These are phyloP conservation scores for Mycosphaerella sp. DNA, from an alignment of 2,329 filamentous ascomycete species.

Conservation along the genomic window DNA sequence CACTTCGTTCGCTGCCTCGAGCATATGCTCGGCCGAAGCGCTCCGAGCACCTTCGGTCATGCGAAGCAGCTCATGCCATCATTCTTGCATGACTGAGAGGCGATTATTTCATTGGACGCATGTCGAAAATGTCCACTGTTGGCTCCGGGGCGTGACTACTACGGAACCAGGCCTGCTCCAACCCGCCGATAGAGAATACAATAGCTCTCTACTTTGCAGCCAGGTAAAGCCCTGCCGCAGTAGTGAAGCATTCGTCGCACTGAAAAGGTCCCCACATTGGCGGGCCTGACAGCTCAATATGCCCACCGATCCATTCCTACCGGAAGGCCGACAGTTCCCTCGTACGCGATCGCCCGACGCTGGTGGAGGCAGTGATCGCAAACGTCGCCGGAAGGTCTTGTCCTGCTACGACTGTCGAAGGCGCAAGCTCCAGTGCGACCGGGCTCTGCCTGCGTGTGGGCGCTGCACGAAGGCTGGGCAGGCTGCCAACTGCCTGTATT, in stretches of 20 bases:
- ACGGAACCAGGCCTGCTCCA: too few relatives aligned
- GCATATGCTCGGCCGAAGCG: not conserved
- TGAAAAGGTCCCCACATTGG: not conserved
- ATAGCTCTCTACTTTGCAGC: too few relatives aligned
- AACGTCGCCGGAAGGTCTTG: conserved; percentile 43
- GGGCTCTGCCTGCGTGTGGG: conserved; percentile 41
- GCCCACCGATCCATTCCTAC: conserved; percentile 22
- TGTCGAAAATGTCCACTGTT: not conserved
- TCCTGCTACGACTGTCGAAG: conserved; percentile 44
- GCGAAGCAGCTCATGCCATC: not conserved
- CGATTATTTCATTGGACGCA: not conserved
- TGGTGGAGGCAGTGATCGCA: conserved; percentile 31
- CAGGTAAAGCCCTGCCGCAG: too few relatives aligned
- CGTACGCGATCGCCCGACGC: conserved; percentile 19
- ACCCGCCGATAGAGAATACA: too few relatives aligned
- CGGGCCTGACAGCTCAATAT: conserved; percentile 1
- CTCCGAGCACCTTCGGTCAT: not conserved
- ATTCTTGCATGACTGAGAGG: not conserved
- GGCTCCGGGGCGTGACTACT: too few relatives aligned
- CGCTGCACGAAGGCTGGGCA: conserved; percentile 42
- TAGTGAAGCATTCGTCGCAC: not conserved
- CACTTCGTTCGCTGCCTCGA: not conserved
- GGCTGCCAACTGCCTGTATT: conserved; percentile 39
- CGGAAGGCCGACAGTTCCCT: conserved; percentile 20
- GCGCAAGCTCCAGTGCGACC: conserved; percentile 46